phyloP scores from a whole-genome alignment of 345 rosid species.

The rapeseed (Brassica napus) region Da-Ae NC_063436.1:29745501-29746000 shows the following conservation, averaged over 20 bases:
- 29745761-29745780: slow-evolving; percentile 94
- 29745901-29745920: background rate
- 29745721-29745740: slow-evolving; percentile 98
- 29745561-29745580: slow-evolving; percentile 96
- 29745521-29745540: slow-evolving; percentile 18
- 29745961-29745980: background rate
- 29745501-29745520: background rate
- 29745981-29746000: background rate
- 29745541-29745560: slow-evolving; percentile 97
- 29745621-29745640: slow-evolving; percentile 99
- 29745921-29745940: slow-evolving; percentile 1
- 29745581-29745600: slow-evolving; percentile 95
- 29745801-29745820: slow-evolving; percentile 95
- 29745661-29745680: slow-evolving; percentile 98
- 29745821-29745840: slow-evolving; percentile 99
- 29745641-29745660: slow-evolving; percentile 91
- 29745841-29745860: slow-evolving; percentile 83
- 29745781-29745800: slow-evolving; percentile 94
- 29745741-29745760: slow-evolving; percentile 98
- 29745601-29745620: slow-evolving; percentile 94
- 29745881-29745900: slow-evolving; percentile 62
- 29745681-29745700: slow-evolving; percentile 96
- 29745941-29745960: slow-evolving; percentile 1
- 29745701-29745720: slow-evolving; percentile 97
- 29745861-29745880: slow-evolving; percentile 97